Percentiles rank a stretch among this genome's conserved stretches.
Conservation (phyloP, 495 filamentous ascomycete genomes). For the Staphylotrichum tortipilum region DNA sequence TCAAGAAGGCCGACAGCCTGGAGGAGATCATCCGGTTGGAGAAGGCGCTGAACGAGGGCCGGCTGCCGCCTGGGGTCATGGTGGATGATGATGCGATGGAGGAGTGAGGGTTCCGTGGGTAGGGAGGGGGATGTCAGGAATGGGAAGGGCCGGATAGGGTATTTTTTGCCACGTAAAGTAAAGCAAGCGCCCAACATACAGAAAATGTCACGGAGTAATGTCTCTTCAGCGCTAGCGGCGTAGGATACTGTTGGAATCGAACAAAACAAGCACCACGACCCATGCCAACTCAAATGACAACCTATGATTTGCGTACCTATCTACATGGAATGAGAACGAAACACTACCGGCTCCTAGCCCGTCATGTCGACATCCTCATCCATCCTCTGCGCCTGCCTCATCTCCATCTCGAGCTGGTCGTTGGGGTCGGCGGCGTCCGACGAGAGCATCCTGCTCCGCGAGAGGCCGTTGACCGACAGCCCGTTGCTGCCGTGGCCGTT, state of each 20-base stretch:
- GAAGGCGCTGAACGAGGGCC: constrained; percentile 78
- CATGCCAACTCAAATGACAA: too few relatives aligned
- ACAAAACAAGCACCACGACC: too few relatives aligned
- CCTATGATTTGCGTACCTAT: too few relatives aligned
- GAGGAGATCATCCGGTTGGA: constrained; percentile 76
- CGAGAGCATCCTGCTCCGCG: constrained; percentile 11
- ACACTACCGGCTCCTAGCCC: constrained; percentile 27
- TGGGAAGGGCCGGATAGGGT: too few relatives aligned
- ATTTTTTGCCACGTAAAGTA: too few relatives aligned
- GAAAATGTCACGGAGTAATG: too few relatives aligned
- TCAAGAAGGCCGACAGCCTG: constrained; percentile 72
- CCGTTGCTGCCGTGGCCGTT: constrained; percentile 21
- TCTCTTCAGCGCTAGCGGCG: too few relatives aligned
- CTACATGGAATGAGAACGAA: background rate
- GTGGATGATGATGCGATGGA: constrained; percentile 48
- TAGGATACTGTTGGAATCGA: too few relatives aligned
- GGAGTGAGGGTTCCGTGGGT: constrained; percentile 28
- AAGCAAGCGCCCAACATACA: too few relatives aligned
- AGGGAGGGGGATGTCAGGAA: background rate
- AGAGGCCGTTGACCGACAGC: constrained; percentile 14
- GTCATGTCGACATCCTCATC: constrained; percentile 54
- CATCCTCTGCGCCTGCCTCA: constrained; percentile 30
- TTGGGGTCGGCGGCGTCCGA: constrained; percentile 26
- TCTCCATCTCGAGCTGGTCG: constrained; percentile 40
- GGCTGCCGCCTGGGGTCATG: constrained; percentile 61